phyloP scores from a whole-genome alignment of 2,329 filamentous ascomycete species.

The Xylariaceae sp. region DNA sequence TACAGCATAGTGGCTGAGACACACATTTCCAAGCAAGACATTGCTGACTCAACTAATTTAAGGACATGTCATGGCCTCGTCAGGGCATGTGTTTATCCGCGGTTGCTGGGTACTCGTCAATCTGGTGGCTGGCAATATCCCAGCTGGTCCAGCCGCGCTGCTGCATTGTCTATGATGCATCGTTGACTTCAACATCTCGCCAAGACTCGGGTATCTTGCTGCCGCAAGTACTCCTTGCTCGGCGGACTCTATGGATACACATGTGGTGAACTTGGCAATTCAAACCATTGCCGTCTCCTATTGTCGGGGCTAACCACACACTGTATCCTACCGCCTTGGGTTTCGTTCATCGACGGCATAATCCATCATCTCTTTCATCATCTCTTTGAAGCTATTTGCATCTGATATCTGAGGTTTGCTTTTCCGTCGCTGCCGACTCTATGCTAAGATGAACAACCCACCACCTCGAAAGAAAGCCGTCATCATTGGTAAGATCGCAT shows the following conservation, averaged over 20 bases:
- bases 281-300: background rate
- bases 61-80: constrained; percentile 2
- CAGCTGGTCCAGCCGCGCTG: no score
- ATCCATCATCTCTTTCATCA: no score
- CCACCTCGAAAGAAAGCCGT: constrained; percentile 44
- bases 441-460: constrained; percentile 28
- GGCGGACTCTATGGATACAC: background rate
- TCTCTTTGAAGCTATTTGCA: background rate
- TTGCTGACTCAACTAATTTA: background rate
- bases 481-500: constrained; percentile 44
- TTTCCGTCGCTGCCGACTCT: background rate
- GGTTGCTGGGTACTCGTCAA: background rate
- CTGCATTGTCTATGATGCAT: constrained; percentile 3
- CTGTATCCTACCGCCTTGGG: background rate
- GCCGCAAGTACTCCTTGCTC: background rate
- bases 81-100: background rate
- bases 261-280: background rate
- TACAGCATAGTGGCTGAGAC: background rate
- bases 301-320: background rate
- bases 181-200: background rate
- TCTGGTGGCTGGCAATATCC: background rate
- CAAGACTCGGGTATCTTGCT: background rate
- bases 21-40: background rate
- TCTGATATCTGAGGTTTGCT: background rate
- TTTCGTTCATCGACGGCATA: background rate